phyloP scores from a whole-genome alignment of 108 stramenopile genomes.

The Skeletonema potamos region DNA sequence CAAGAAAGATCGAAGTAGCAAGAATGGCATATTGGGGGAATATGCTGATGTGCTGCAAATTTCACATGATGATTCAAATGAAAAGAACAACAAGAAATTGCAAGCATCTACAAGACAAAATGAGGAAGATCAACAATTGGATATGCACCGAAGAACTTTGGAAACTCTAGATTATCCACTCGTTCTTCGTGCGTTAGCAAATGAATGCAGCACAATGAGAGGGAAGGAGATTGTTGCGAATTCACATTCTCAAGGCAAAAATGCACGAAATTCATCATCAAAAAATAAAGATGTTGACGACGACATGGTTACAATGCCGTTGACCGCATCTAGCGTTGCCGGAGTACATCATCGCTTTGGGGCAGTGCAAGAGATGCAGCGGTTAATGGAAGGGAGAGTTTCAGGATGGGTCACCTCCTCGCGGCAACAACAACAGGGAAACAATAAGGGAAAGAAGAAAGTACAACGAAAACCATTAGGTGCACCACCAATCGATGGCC shows the following conservation, averaged over 20 bases:
- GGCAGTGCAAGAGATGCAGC: slow-evolving; percentile 75
- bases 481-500: slow-evolving; percentile 48
- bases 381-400: slow-evolving; percentile 37
- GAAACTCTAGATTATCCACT: slow-evolving; percentile 77
- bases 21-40: slow-evolving; percentile 3
- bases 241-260: not conserved
- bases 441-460: slow-evolving; percentile 42
- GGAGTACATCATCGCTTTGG: slow-evolving; percentile 63
- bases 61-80: not conserved
- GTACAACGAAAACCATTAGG: slow-evolving; percentile 34
- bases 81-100: slow-evolving; percentile 6
- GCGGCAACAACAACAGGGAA: slow-evolving; percentile 39
- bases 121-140: slow-evolving; percentile 41
- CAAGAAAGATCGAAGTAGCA: not conserved
- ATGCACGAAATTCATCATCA: not conserved
- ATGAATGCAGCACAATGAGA: slow-evolving; percentile 58
- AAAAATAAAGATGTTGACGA: not conserved
- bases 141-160: slow-evolving; percentile 65
- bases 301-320: slow-evolving; percentile 31
- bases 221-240: slow-evolving; percentile 46
- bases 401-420: slow-evolving; percentile 13
- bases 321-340: slow-evolving; percentile 45
- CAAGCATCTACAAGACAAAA: not conserved
- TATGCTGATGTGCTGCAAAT: not conserved
- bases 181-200: slow-evolving; percentile 52